Percentiles rank a stretch among this genome's conserved stretches.
These are phyloP conservation scores for Vigna nakashimae DNA, from an alignment of 306 rosid species.

Conservation along the genomic window DNA sequence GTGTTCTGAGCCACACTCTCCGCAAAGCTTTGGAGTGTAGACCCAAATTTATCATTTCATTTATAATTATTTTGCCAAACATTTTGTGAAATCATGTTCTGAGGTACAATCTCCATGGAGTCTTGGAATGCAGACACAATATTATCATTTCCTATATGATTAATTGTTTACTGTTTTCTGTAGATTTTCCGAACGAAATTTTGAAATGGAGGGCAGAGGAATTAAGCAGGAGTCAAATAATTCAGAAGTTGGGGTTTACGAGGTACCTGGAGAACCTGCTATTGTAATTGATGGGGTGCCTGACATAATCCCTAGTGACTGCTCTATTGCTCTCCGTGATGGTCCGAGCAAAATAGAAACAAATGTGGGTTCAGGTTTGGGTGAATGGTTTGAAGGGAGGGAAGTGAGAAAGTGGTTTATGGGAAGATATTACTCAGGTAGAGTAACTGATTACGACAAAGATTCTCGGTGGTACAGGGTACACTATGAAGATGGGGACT, in stretches of 20 bases:
- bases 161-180: constrained; percentile 9
- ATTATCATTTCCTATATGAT: constrained; percentile 21
- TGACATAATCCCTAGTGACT: constrained; percentile 41
- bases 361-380: constrained; percentile 48
- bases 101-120: constrained; percentile 15
- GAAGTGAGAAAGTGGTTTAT: constrained; percentile 74
- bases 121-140: background rate
- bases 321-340: constrained; percentile 13
- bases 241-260: constrained; percentile 52
- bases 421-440: constrained; percentile 64
- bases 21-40: background rate
- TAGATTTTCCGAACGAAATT: constrained; percentile 33
- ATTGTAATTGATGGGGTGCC: constrained; percentile 81
- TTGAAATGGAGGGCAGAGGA: constrained; percentile 54
- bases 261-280: constrained; percentile 86
- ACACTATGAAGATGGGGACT: constrained; percentile 82
- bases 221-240: constrained; percentile 47
- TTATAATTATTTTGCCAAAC: background rate
- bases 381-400: constrained; percentile 90
- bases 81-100: background rate
- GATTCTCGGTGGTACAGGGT: constrained; percentile 78
- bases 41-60: constrained; percentile 28
- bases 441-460: constrained; percentile 66
- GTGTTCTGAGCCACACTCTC: constrained; percentile 27
- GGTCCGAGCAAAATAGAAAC: constrained; percentile 41